Evolutionary conservation across 495 filamentous ascomycete genomes (phyloP).

Genomic region (Trichocladium antarcticum): DNA sequence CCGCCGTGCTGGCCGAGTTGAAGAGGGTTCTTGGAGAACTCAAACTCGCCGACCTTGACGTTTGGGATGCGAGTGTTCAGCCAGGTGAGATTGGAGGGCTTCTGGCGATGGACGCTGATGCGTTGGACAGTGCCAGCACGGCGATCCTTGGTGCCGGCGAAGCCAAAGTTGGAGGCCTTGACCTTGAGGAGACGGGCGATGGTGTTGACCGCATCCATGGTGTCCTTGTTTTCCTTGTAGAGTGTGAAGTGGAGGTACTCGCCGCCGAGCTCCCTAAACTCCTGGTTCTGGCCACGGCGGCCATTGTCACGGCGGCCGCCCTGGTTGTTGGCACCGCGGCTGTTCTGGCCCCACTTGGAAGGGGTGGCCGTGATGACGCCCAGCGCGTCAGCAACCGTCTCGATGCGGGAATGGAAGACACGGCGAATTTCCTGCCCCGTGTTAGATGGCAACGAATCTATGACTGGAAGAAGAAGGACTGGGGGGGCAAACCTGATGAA

Average conservation of each 20-base stretch:
- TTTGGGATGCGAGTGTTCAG: conserved; percentile 52
- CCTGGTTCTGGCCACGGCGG: conserved; percentile 12
- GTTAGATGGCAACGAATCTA: conserved; percentile 6
- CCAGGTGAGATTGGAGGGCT: conserved; percentile 48
- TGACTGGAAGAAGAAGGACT: not conserved
- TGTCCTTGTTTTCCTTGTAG: conserved; percentile 97
- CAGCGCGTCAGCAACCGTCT: conserved; percentile 19
- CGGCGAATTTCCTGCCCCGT: conserved; percentile 34
- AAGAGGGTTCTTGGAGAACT: conserved; percentile 56
- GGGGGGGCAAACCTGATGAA: conserved; percentile 30
- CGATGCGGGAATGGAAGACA: conserved; percentile 28
- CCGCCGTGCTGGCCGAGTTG: conserved; percentile 73
- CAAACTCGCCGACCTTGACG: conserved; percentile 65
- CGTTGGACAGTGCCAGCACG: conserved; percentile 81
- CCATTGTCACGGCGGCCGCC: conserved; percentile 23
- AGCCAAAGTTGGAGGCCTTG: conserved; percentile 59
- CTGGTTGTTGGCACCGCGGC: conserved; percentile 26
- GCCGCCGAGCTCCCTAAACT: conserved; percentile 44
- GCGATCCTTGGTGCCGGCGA: conserved; percentile 90
- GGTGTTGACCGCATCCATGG: conserved; percentile 77
- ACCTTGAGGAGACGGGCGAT: conserved; percentile 58
- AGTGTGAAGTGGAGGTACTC: conserved; percentile 85
- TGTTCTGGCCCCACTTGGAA: conserved; percentile 19
- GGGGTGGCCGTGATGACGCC: conserved; percentile 30
- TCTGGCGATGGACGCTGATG: conserved; percentile 58